Conservation (phyloP, 1,284 basidiomycete genomes). For the Bjerkandera adusta region DNA sequence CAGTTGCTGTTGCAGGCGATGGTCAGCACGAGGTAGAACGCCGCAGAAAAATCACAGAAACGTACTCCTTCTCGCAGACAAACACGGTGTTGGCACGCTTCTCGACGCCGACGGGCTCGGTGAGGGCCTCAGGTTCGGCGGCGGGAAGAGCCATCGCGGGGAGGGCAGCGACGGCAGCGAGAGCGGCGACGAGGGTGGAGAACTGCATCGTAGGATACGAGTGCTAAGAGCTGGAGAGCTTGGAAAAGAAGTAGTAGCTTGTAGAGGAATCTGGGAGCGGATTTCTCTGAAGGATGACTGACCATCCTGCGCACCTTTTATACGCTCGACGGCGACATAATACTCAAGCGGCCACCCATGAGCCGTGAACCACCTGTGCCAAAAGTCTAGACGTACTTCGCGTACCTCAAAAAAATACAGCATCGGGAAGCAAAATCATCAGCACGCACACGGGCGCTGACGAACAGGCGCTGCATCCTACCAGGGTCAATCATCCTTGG, state of each 20-base stretch:
- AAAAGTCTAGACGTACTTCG: too few species aligned
- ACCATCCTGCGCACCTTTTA: too few species aligned
- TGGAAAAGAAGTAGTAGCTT: too few species aligned
- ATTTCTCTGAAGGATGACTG: not conserved
- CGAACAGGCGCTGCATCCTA: too few species aligned
- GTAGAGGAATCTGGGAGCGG: not conserved
- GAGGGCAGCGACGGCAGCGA: not conserved
- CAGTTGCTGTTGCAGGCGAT: not conserved
- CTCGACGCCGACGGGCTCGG: constrained; percentile 11
- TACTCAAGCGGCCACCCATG: too few species aligned
- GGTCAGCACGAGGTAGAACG: not conserved
- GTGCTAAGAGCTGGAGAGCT: too few species aligned
- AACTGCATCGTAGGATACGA: constrained; percentile 1
- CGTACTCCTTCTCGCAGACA: constrained; percentile 7
- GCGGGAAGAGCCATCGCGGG: constrained; percentile 4
- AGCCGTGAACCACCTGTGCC: too few species aligned
- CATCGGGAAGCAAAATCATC: too few species aligned
- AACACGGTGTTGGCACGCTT: constrained; percentile 4
- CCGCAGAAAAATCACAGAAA: not conserved
- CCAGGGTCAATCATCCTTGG: too few species aligned
- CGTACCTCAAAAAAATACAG: too few species aligned
- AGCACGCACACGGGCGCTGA: too few species aligned
- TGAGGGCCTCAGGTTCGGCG: not conserved
- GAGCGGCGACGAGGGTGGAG: constrained; percentile 4
- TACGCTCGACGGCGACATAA: too few species aligned